phyloP scores from a whole-genome alignment of 108 stramenopile species.

The Nannochloropsis granulata region DNA sequence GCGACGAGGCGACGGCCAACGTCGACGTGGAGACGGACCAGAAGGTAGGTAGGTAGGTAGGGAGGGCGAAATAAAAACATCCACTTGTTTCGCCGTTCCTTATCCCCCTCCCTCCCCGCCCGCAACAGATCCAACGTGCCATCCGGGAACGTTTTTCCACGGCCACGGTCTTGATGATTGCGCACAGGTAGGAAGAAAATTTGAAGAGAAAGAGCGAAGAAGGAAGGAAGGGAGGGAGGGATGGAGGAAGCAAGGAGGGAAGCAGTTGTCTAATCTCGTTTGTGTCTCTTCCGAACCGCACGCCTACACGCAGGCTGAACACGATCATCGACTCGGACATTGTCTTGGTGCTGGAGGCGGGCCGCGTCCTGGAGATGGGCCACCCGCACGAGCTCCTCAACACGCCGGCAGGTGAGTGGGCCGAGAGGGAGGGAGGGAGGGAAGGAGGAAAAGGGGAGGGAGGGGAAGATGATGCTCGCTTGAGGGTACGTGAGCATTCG shows the following conservation, averaged over 20 bases:
- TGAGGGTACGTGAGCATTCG: too few relatives aligned
- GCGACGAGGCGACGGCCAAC: slow-evolving; percentile 37
- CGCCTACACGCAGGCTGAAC: slow-evolving; percentile 86
- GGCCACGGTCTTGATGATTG: background rate
- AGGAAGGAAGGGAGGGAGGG: background rate
- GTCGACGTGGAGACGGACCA: slow-evolving; percentile 18
- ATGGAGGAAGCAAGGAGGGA: background rate
- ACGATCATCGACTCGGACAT: slow-evolving; percentile 82
- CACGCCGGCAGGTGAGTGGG: background rate
- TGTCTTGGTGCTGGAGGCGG: slow-evolving; percentile 81
- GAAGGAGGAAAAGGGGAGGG: background rate
- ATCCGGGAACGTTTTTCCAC: background rate
- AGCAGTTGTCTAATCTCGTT: background rate
- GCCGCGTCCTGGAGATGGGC: slow-evolving; percentile 63
- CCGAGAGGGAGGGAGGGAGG: background rate
- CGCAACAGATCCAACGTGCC: background rate
- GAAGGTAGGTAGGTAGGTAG: background rate
- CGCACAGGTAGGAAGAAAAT: background rate
- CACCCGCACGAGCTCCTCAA: slow-evolving; percentile 60
- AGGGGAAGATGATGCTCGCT: background rate
- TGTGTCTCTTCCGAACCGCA: slow-evolving; percentile 18
- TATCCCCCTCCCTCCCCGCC: background rate
- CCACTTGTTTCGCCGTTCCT: background rate
- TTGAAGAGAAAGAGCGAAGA: background rate
- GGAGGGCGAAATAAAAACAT: slow-evolving; percentile 48